Evolutionary conservation across 768 basidiomycete species (phyloP).

Genomic region (Suillus variegatus): DNA sequence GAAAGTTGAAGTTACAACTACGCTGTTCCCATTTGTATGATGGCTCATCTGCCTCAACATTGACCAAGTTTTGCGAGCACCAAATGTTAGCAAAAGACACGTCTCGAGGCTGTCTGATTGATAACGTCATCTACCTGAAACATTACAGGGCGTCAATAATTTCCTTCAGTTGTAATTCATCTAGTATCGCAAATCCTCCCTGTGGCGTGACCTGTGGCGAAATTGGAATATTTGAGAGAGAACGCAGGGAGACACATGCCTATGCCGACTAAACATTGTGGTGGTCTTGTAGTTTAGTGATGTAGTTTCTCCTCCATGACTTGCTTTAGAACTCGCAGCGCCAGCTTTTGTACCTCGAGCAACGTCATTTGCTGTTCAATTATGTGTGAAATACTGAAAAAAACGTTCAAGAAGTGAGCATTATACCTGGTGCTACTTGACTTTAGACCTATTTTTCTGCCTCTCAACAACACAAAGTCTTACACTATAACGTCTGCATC

Average conservation of each 20-base stretch:
- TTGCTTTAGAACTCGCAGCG: conserved; percentile 91
- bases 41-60: neutral
- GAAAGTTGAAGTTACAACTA: neutral
- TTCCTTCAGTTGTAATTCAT: conserved; percentile 77
- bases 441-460: no score
- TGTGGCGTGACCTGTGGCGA: conserved; percentile 67
- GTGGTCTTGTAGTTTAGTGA: conserved; percentile 53
- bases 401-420: no score
- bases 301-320: conserved; percentile 98
- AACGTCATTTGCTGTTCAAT: conserved; percentile 83
- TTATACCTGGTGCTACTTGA: no score
- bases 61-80: neutral
- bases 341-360: conserved; percentile 82
- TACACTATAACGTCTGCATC: no score
- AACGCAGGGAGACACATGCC: conserved; percentile 43
- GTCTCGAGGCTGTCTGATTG: neutral
- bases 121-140: conserved; percentile 11
- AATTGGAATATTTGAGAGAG: neutral
- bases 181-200: conserved; percentile 88
- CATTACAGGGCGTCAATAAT: conserved; percentile 82
- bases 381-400: conserved; percentile 9
- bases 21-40: neutral
- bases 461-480: no score
- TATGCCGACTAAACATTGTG: conserved; percentile 98
- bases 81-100: neutral